A percentile compares a stretch with the other conserved stretches of the same genome.
phyloP scores from a whole-genome alignment of 2,329 filamentous ascomycete species.

The Pseudogymnoascus sp. region DNA sequence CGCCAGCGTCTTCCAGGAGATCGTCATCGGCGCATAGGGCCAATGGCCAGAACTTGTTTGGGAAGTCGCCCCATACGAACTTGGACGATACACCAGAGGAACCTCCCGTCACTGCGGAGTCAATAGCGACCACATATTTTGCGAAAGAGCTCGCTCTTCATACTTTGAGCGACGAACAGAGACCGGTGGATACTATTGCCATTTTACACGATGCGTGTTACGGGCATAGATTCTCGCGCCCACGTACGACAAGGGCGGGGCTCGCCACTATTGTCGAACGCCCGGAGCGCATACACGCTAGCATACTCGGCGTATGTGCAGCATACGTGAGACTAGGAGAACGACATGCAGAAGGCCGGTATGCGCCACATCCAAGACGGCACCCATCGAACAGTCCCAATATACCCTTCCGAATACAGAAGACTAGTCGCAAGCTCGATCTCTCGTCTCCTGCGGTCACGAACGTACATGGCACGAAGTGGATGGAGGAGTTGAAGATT shows the following conservation, averaged over 20 bases:
- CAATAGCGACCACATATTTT: constrained; percentile 29
- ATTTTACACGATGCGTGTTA: constrained; percentile 92
- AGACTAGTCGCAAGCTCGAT: constrained; percentile 62
- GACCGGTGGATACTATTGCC: constrained; percentile 58
- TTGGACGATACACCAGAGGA: constrained; percentile 26
- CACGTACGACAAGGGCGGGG: constrained; percentile 61
- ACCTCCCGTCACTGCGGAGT: constrained; percentile 38
- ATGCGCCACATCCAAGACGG: constrained; percentile 56
- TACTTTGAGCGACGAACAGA: constrained; percentile 16
- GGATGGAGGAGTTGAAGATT: constrained; percentile 83
- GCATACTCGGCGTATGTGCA: constrained; percentile 69
- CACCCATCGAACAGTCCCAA: constrained; percentile 38
- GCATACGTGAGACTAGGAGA: constrained; percentile 89
- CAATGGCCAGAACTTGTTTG: constrained; percentile 27
- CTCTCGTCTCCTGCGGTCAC: constrained; percentile 71
- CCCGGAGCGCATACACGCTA: constrained; percentile 81
- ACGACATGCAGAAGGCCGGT: constrained; percentile 61
- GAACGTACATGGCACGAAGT: constrained; percentile 80
- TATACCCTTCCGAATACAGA: constrained; percentile 76
- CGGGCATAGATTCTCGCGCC: constrained; percentile 82
- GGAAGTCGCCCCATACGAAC: constrained; percentile 32
- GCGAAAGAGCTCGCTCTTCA: constrained; percentile 25
- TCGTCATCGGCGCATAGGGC: constrained; percentile 36
- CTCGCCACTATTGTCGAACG: constrained; percentile 83
- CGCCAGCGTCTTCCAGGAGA: constrained; percentile 31